Evolutionary conservation across 164 flowering plant species (phyloP).

Genomic region (Tinospora cordifolia): DNA sequence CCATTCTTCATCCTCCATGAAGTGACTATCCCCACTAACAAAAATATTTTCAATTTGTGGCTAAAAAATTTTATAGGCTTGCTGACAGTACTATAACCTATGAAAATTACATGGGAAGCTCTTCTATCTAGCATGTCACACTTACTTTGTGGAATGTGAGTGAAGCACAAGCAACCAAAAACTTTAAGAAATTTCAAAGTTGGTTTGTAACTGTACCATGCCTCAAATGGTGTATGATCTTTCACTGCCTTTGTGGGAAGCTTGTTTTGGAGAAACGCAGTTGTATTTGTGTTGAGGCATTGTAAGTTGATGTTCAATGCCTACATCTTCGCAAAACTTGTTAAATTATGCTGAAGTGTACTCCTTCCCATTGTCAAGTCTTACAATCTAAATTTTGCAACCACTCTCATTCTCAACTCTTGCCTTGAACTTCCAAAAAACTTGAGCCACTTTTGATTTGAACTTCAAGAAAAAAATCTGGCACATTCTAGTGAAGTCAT

Average conservation of each 20-base stretch:
- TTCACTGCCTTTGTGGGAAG: constrained; percentile 1
- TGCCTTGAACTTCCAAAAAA: too few relatives aligned
- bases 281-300: not conserved
- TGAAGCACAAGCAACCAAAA: too few relatives aligned
- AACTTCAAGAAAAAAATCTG: not conserved
- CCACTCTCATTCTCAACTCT: too few relatives aligned
- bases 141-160: not conserved
- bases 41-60: not conserved
- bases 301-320: not conserved
- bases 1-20: not conserved
- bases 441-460: not conserved
- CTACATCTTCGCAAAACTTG: too few relatives aligned
- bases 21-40: not conserved
- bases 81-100: not conserved
- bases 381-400: too few relatives aligned
- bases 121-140: constrained; percentile 3
- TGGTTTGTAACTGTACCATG: not conserved
- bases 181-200: not conserved
- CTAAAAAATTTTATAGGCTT: not conserved
- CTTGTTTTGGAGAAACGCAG: not conserved
- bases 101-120: not conserved
- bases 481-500: not conserved
- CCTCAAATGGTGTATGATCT: too few relatives aligned
- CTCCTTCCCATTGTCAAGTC: too few relatives aligned
- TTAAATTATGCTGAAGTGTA: not conserved